phyloP scores from a whole-genome alignment of 352 stramenopile genomes.

The Globisporangium parvum region DNA sequence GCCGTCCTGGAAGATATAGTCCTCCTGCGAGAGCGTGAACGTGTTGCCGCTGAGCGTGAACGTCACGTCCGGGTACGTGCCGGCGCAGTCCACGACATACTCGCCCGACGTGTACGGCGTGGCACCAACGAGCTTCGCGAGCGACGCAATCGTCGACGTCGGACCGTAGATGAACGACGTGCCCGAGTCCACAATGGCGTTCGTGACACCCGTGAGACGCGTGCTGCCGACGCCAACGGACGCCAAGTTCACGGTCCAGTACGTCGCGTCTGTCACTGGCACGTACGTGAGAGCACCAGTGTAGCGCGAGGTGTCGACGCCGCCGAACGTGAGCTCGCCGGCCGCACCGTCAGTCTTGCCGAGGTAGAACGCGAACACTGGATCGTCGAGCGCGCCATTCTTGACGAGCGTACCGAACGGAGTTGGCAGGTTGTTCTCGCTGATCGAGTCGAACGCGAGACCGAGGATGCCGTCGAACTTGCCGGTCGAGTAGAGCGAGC shows the following conservation, averaged over 20 bases:
- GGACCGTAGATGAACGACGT: conserved; percentile 94
- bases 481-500: conserved; percentile 90
- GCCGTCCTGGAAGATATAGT: conserved; percentile 92
- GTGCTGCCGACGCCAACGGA: conserved; percentile 52
- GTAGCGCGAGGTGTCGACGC: conserved; percentile 88
- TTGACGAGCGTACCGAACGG: no score
- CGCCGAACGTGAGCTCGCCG: conserved; percentile 77
- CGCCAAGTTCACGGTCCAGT: conserved; percentile 76
- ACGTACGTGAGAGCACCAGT: conserved; percentile 92
- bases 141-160: conserved; percentile 79
- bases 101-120: conserved; percentile 45
- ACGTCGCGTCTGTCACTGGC: conserved; percentile 57
- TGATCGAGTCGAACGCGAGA: conserved; percentile 85
- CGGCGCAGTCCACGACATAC: no score
- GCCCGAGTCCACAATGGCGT: conserved; percentile 94
- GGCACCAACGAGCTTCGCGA: conserved; percentile 84
- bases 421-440: no score
- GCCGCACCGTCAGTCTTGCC: conserved; percentile 65
- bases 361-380: conserved; percentile 96
- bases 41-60: conserved; percentile 90
- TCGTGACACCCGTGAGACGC: conserved; percentile 31
- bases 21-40: conserved; percentile 89
- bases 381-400: conserved; percentile 11
- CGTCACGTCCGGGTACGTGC: conserved; percentile 84
- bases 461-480: conserved; percentile 99